Percentiles rank a stretch among this genome's conserved stretches.
Evolutionary conservation across 2,329 filamentous ascomycete species (phyloP).

Genomic region (Malbranchea zuffiana): DNA sequence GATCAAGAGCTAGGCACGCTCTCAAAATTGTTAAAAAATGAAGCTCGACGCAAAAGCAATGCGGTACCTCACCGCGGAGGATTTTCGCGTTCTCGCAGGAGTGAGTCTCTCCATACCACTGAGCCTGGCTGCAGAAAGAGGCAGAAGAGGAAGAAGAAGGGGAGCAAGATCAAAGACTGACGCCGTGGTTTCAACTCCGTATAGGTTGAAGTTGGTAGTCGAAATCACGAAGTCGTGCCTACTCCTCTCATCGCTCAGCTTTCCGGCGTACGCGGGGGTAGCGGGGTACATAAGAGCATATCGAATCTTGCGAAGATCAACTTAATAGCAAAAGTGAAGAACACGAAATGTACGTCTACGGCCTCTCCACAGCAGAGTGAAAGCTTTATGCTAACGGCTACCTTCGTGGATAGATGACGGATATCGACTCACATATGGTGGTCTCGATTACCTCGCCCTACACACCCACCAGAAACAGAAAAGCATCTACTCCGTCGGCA

Average conservation of each 20-base stretch:
- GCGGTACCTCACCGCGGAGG: conserved; percentile 81
- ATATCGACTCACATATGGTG: conserved; percentile 91
- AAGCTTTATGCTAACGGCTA: conserved; percentile 1
- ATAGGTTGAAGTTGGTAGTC: conserved; percentile 84
- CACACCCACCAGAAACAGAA: conserved; percentile 75
- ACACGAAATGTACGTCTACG: conserved; percentile 60
- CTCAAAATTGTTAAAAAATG: conserved; percentile 46
- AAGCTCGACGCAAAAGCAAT: conserved; percentile 90
- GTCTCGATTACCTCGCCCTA: conserved; percentile 92
- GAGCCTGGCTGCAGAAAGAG: neutral
- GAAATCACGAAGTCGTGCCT: conserved; percentile 94
- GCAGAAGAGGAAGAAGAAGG: no score
- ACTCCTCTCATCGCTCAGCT: conserved; percentile 79
- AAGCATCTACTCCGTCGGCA: conserved; percentile 81
- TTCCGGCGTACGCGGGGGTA: conserved; percentile 65
- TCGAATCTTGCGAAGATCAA: conserved; percentile 84
- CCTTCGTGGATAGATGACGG: conserved; percentile 55
- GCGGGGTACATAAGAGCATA: conserved; percentile 74
- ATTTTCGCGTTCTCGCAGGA: conserved; percentile 89
- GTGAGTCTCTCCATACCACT: conserved; percentile 46
- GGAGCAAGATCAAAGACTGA: no score
- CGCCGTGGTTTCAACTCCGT: no score
- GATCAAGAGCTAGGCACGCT: no score
- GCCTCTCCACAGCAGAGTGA: neutral
- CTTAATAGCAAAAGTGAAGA: conserved; percentile 84